These are phyloP conservation scores for Eucalyptus marginata DNA, from an alignment of 345 rosid species.

Conservation along the genomic window DNA sequence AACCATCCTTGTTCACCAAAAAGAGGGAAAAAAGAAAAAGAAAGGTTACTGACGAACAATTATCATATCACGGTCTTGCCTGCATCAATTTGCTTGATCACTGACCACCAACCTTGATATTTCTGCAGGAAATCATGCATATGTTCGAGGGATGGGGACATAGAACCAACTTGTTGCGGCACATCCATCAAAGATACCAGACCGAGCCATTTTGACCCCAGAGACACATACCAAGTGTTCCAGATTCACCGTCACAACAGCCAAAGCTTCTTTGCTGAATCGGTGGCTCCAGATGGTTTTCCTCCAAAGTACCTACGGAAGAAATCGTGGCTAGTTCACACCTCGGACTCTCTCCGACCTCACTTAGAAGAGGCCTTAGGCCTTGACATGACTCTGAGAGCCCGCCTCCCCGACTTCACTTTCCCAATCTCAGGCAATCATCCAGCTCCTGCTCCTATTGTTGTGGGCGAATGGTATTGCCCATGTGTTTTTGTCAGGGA, in stretches of 20 bases:
- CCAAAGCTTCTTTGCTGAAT: conserved; percentile 35
- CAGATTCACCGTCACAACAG: conserved; percentile 33
- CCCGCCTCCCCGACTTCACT: conserved; percentile 33
- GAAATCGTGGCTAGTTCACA: conserved; percentile 51
- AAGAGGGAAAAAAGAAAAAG: too few species aligned
- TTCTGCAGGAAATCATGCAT: not conserved
- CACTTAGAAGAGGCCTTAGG: conserved; percentile 50
- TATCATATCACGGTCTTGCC: not conserved
- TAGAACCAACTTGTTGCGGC: conserved; percentile 31
- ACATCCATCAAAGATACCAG: conserved; percentile 28
- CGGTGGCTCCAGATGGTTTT: conserved; percentile 33
- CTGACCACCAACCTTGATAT: not conserved
- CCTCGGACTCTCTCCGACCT: conserved; percentile 15
- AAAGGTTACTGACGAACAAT: not conserved
- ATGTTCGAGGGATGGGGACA: conserved; percentile 53
- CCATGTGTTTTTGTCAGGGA: conserved; percentile 62
- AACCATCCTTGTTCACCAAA: not conserved
- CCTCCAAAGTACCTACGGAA: conserved; percentile 48
- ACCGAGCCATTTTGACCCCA: conserved; percentile 49
- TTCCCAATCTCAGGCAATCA: conserved; percentile 23
- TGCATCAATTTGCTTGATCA: not conserved
- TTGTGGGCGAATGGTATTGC: conserved; percentile 76
- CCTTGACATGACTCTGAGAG: conserved; percentile 39
- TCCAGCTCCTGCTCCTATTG: conserved; percentile 5
- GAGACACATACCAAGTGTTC: conserved; percentile 50